Evolutionary conservation across 129 eudicot genomes (phyloP), one percentile per base, ranked within the genome.

Genomic region (Escallonia rubra): DNA sequence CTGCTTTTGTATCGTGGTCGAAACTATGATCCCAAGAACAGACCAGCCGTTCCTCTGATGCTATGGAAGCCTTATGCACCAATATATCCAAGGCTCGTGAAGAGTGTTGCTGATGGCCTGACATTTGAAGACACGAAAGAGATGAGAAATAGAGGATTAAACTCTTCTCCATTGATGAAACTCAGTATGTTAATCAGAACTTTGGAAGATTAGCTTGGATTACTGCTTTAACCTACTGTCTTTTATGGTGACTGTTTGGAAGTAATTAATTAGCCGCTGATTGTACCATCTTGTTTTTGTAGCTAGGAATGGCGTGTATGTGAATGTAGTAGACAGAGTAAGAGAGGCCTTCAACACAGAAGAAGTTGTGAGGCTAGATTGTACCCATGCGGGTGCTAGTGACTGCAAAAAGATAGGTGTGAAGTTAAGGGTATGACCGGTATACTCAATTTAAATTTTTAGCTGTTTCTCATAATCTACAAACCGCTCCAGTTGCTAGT

Each of bases 11-110:
- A 86, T 76, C 87, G 98, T 9, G 96, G 98, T 59, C 79, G 96
- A 49, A 76, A 93, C 59, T 93, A 93, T 67, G 82, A 89, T 72
- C 91, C 92, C 8, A 74, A 68, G 8, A 79, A 65, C 55, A 74
- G 95, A 67, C 92, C 90, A 0, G 61, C 56, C 43, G 60, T 93
- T 76, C 98, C 98, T n/a, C 54, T 82, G 74, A 93, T 93, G 96
- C 76, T 93, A 41, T 93, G 96, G 96, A 93, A 86, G 77, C 98
- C 98, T n/a, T 77, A 65, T 72, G 83, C 96, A 41, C 98, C 96
- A 13, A 82, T 93, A 49, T 93, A 84, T 72, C 98, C 96, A 6
- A 93, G 82, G 85, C 98, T 93, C 41, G 86, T 93, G 65, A 93
- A 93, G 83, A 86, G 86, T 62, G 92, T 86, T 58, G 96, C 95